Percentiles rank a stretch among this genome's conserved stretches.
These are phyloP conservation scores for Ascosphaera acerosa DNA, from an alignment of 2,329 filamentous ascomycete genomes.

Conservation along the genomic window DNA sequence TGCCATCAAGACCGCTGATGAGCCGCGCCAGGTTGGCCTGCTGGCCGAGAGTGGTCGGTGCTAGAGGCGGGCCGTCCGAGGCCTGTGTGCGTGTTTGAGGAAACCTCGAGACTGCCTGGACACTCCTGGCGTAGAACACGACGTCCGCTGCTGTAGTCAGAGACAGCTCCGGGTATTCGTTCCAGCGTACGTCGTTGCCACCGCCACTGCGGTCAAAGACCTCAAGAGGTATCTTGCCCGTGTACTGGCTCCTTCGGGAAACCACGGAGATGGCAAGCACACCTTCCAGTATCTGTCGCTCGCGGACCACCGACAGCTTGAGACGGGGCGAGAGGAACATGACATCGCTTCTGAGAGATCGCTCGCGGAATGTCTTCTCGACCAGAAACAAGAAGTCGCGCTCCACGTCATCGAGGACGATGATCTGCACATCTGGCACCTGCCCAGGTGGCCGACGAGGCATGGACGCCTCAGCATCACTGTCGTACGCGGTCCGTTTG, in stretches of 20 bases:
- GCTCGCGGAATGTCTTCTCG: constrained; percentile 45
- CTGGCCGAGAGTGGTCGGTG: constrained; percentile 12
- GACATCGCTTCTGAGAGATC: constrained; percentile 49
- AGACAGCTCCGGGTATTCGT: constrained; percentile 68
- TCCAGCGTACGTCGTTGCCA: constrained; percentile 52
- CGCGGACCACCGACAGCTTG: constrained; percentile 52
- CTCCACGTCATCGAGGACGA: constrained; percentile 53
- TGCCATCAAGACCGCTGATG: constrained; percentile 41
- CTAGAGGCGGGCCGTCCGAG: constrained; percentile 14
- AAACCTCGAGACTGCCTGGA: constrained; percentile 13
- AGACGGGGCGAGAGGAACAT: constrained; percentile 57
- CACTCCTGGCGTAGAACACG: constrained; percentile 32
- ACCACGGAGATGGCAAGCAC: constrained; percentile 67
- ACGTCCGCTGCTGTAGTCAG: constrained; percentile 57
- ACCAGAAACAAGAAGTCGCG: constrained; percentile 65
- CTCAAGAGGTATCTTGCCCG: constrained; percentile 53
- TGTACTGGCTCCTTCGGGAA: constrained; percentile 39
- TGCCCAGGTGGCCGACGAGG: constrained; percentile 47
- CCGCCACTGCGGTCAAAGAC: constrained; percentile 62
- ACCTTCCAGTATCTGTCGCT: constrained; percentile 66
- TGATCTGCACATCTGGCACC: constrained; percentile 72
- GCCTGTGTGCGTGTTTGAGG: constrained; percentile 14
- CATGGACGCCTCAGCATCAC: constrained; percentile 40
- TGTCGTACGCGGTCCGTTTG: constrained; percentile 22
- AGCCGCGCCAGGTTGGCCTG: constrained; percentile 34